Base-by-base conservation (phyloP, 371 early-diverging fungal species). In the Apophysomyces variabilis region DNA sequence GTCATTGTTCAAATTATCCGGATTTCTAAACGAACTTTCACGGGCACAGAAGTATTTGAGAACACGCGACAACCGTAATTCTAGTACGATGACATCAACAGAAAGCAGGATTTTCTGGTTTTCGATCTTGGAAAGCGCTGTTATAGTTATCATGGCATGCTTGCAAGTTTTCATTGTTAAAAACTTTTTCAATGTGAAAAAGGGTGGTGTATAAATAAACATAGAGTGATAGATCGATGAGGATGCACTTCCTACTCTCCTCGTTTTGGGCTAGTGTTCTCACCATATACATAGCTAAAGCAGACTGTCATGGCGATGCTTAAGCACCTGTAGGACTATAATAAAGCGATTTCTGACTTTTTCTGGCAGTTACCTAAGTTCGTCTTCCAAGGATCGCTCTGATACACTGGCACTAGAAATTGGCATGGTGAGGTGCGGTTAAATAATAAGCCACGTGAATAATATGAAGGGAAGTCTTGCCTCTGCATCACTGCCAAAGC, bases 71-170 rank as follows among this genome's bases (percentile, higher is more conserved):
- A 92, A 91, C 85, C 83, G 98, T 41, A 95, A 95, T 82, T 87
- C 91, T 58, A 86, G 87, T 38, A 95, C 95, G 0, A 95, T 97
- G 16, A 71, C 85, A 66, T 90, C 90, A 38, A 95, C 95, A 4
- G 93, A 93, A 77, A 69, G 58, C 59, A 82, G 96, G 46, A 89
- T 96, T 61, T 95, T 91, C 75, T 96, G 94, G 95, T 95, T 94
- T 78, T 90, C 95, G 16, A 54, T 90, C 21, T 63, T 87, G 11
- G 92, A 94, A 77, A 87, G 88, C 63, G 60, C 84, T 57, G 68
- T 92, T 56, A 93, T 98, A 43, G 82, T 95, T 39, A 66, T 80
- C 56, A 94, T 95, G 85, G 89, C 94, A 7, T 85, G 86, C 8
- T 62, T 92, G 16, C 98, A 98, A 82, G 96, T 98, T 44, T 92